These are phyloP conservation scores for Moesziomyces globuligerus DNA, from an alignment of 1,284 basidiomycete genomes.

Conservation along the genomic window DNA sequence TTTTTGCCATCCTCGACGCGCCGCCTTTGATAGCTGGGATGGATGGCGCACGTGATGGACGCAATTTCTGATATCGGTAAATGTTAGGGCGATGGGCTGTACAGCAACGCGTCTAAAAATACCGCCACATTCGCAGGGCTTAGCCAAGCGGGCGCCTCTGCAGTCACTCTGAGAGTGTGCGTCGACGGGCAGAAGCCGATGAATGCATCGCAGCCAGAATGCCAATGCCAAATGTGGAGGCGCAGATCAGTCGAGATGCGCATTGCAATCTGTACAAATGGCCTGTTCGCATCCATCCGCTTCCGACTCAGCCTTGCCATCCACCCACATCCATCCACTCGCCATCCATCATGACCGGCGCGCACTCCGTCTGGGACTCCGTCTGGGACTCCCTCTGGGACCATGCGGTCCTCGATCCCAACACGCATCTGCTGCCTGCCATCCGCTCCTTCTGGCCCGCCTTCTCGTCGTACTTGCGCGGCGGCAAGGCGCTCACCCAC, in stretches of 20 bases:
- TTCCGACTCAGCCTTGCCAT: no score
- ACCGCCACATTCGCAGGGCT: no score
- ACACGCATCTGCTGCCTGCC: conserved; percentile 43
- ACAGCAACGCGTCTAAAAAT: background rate
- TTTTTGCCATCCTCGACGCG: conserved; percentile 27
- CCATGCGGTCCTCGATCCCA: conserved; percentile 44
- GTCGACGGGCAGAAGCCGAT: background rate
- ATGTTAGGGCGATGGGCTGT: conserved; percentile 2
- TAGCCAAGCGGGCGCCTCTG: conserved; percentile 6
- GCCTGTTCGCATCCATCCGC: conserved; percentile 9
- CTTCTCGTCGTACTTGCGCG: conserved; percentile 30
- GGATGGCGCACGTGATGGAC: conserved; percentile 17
- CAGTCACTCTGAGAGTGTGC: background rate
- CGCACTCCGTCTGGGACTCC: conserved; percentile 33
- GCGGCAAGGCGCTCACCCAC: conserved; percentile 26
- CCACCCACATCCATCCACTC: conserved; percentile 13
- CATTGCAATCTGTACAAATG: background rate
- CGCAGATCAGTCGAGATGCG: no score
- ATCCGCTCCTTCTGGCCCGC: conserved; percentile 41
- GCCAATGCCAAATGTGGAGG: conserved; percentile 5
- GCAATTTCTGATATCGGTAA: background rate
- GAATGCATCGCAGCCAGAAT: no score
- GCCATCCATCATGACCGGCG: conserved; percentile 16
- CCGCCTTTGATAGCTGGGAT: background rate
- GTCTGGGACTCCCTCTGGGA: no score